Conservation (phyloP, 106 monocot genomes). For the Allium fistulosum region DNA sequence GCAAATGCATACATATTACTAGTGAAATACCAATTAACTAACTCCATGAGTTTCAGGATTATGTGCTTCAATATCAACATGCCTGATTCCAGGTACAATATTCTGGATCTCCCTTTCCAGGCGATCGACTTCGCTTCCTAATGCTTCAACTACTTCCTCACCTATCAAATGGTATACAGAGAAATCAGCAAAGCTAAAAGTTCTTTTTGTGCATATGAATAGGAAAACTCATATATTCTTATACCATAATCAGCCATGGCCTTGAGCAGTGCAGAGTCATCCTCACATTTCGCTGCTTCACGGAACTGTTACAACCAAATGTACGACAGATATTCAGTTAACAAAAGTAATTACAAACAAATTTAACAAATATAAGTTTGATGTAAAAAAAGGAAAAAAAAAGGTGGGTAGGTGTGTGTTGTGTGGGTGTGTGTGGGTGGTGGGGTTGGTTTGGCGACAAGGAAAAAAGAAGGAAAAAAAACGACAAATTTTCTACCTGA, state of each 20-base stretch:
- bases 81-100: slow-evolving; percentile 62
- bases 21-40: slow-evolving; percentile 1
- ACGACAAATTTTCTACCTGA: too few relatives aligned
- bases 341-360: too few relatives aligned
- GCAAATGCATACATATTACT: not conserved
- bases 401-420: too few relatives aligned
- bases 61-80: slow-evolving; percentile 78
- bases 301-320: slow-evolving; percentile 40
- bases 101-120: slow-evolving; percentile 67
- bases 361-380: too few relatives aligned
- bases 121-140: slow-evolving; percentile 61
- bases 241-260: slow-evolving; percentile 74
- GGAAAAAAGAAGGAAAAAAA: too few relatives aligned
- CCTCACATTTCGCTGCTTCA: slow-evolving; percentile 37
- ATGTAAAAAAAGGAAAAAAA: too few relatives aligned
- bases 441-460: too few relatives aligned
- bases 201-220: too few relatives aligned
- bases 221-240: not conserved
- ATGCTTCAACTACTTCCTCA: slow-evolving; percentile 66
- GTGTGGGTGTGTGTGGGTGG: too few relatives aligned
- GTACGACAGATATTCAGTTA: not conserved
- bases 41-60: slow-evolving; percentile 34
- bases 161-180: slow-evolving; percentile 14
- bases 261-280: slow-evolving; percentile 50
- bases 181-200: not conserved